Base-by-base conservation (phyloP, 805 yeast genomes). In the Cephaloascus albidus region DNA sequence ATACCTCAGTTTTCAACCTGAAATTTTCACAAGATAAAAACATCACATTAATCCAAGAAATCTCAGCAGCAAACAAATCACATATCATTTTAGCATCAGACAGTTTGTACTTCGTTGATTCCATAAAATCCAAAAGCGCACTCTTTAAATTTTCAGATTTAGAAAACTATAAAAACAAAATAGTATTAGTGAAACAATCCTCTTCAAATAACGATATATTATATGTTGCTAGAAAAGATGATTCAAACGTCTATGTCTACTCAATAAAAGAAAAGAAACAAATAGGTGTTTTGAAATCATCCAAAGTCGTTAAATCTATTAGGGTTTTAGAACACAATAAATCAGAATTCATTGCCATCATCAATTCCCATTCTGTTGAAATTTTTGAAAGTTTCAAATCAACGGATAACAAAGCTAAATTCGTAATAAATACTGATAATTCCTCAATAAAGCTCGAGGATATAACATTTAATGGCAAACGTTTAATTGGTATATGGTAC, bases 401-500 rank as follows among this genome's bases (percentile, higher is more conserved):
- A 38, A 40, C 36, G 26, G 31, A 19, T 37, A 39, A 12, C 18
- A 35, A 39, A 27, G 26, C 33, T 14, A 47, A 40, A 34, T 30
- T n/a, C 3, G 35, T 45, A 33, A 18, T 43, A 35, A 49, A 61
- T 18, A 50, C 47, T 26, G 54, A 52, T 14, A 34, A 52, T 30
- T 44, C 46, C 10, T 49, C 58, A 4, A 54, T 51, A 23, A 52
- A 58, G 16, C 42, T 53, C 4, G 57, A 54, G 34, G 52, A 54
- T 30, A 42, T 44, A 18, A 38, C 41, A 23, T 27, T 48, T 3
- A 35, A 39, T 1, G 42, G 45, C 8, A 38, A 44, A 8, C 42
- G 42, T 12, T 35, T 60, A 3, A 43, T 63, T 27, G 69, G 72
- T 10, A 70, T 72, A 14, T 60, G 63, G 62, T 58, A 55, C 47